Evolutionary conservation across 2,329 filamentous ascomycete genomes (phyloP).

Genomic region (Daldinia eschscholtzii): DNA sequence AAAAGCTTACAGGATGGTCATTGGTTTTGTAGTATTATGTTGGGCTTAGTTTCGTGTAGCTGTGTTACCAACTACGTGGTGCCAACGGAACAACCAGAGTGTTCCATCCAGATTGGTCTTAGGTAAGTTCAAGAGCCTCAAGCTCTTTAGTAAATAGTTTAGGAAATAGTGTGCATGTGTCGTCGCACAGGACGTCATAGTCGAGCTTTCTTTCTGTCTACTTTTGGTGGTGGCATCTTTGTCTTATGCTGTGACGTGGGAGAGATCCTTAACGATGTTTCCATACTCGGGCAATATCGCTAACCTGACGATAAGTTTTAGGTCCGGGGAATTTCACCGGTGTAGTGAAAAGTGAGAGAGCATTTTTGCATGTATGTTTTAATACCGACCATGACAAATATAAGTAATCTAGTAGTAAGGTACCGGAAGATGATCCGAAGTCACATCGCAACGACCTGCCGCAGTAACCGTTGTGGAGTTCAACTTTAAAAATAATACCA

Average conservation of each 20-base stretch:
- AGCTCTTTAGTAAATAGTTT: constrained; percentile 21
- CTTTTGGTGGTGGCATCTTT: constrained; percentile 7
- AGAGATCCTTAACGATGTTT: neutral
- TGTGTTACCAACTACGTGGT: constrained; percentile 39
- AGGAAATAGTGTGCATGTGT: constrained; percentile 21
- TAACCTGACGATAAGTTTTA: neutral
- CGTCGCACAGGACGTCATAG: constrained; percentile 11
- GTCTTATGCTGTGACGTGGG: constrained; percentile 4
- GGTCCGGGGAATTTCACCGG: neutral
- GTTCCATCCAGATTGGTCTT: constrained; percentile 39
- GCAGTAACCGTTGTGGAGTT: constrained; percentile 30
- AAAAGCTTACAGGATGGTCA: constrained; percentile 2
- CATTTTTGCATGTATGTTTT: constrained; percentile 13
- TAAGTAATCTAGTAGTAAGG: constrained; percentile 37
- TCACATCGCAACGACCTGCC: constrained; percentile 42
- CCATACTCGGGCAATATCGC: neutral
- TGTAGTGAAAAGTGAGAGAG: constrained; percentile 1
- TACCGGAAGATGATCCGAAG: constrained; percentile 32
- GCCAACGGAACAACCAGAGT: constrained; percentile 35
- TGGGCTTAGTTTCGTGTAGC: constrained; percentile 35
- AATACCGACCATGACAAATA: constrained; percentile 42
- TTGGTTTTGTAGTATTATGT: constrained; percentile 19
- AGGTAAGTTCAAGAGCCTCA: constrained; percentile 39
- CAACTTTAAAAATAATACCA: constrained; percentile 28
- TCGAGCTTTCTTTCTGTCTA: constrained; percentile 10